phyloP scores from a whole-genome alignment of 1,284 basidiomycete genomes.

The Stygiomarasmius scandens region DNA sequence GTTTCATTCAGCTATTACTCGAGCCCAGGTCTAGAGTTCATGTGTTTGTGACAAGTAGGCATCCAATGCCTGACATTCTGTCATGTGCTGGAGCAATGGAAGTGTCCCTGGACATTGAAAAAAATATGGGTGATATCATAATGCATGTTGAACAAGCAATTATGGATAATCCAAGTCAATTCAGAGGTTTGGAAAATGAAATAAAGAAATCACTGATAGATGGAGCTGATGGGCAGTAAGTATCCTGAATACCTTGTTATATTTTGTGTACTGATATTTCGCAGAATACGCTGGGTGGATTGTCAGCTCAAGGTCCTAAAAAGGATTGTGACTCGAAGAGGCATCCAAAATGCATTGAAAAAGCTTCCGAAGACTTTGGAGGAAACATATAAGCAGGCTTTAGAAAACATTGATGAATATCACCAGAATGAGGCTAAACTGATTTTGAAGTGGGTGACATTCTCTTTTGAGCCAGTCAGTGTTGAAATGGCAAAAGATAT shows the following conservation, averaged over 20 bases:
- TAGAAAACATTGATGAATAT: not conserved
- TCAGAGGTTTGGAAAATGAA: not conserved
- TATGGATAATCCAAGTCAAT: not conserved
- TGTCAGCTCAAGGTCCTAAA: not conserved
- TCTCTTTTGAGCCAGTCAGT: not conserved
- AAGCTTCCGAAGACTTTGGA: not conserved
- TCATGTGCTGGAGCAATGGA: not conserved
- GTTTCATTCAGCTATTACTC: not conserved
- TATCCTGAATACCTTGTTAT: not conserved
- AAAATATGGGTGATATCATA: not conserved
- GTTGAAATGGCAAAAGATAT: not conserved
- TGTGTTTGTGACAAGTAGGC: not conserved
- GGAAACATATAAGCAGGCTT: not conserved
- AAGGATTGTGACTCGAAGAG: not conserved
- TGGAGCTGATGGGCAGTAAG: not conserved
- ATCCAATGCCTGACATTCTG: not conserved
- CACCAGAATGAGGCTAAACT: not conserved
- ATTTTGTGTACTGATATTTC: not conserved
- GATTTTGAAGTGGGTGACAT: conserved; percentile 1
- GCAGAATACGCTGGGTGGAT: conserved; percentile 5
- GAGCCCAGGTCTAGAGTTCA: not conserved
- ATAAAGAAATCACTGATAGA: not conserved
- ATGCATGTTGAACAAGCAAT: not conserved
- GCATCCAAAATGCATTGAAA: not conserved
- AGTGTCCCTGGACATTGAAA: not conserved